Conservation (phyloP, 768 basidiomycete genomes). For the Boletales sp. region DNA sequence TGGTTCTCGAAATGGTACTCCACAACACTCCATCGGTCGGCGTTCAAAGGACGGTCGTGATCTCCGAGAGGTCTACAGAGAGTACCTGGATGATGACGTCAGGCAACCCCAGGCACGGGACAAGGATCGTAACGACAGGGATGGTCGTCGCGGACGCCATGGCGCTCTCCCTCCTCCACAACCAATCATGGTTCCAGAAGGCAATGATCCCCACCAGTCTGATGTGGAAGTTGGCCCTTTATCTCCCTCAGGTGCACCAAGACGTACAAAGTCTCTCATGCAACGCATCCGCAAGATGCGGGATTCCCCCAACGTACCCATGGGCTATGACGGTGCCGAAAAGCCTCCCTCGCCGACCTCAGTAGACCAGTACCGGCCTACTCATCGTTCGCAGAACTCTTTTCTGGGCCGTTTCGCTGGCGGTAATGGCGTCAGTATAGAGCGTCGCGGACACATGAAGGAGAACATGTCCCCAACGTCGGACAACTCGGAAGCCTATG, state of each 20-base stretch:
- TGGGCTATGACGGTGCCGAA: conserved; percentile 41
- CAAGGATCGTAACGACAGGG: conserved; percentile 35
- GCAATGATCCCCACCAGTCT: conserved; percentile 40
- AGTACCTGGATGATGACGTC: conserved; percentile 40
- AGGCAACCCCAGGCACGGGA: conserved; percentile 24
- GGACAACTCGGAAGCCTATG: conserved; percentile 51
- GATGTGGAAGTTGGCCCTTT: conserved; percentile 36
- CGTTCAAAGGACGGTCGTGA: conserved; percentile 50
- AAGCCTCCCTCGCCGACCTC: conserved; percentile 45
- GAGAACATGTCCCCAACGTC: conserved; percentile 30
- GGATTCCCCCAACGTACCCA: conserved; percentile 78
- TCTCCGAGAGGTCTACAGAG: conserved; percentile 43
- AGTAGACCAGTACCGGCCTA: conserved; percentile 47
- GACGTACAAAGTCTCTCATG: conserved; percentile 80
- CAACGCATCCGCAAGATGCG: conserved; percentile 88
- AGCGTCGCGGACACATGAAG: conserved; percentile 35
- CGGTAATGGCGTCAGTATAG: conserved; percentile 25
- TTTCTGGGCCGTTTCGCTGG: conserved; percentile 71
- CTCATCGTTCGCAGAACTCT: conserved; percentile 70
- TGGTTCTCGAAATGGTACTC: conserved; percentile 31
- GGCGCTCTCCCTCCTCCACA: conserved; percentile 71
- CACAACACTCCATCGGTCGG: conserved; percentile 34
- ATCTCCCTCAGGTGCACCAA: conserved; percentile 48
- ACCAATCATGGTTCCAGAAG: conserved; percentile 75
- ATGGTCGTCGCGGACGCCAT: conserved; percentile 41